Evolutionary conservation across 1,139 yeast species (phyloP).

Genomic region (Protomyces inundatus): DNA sequence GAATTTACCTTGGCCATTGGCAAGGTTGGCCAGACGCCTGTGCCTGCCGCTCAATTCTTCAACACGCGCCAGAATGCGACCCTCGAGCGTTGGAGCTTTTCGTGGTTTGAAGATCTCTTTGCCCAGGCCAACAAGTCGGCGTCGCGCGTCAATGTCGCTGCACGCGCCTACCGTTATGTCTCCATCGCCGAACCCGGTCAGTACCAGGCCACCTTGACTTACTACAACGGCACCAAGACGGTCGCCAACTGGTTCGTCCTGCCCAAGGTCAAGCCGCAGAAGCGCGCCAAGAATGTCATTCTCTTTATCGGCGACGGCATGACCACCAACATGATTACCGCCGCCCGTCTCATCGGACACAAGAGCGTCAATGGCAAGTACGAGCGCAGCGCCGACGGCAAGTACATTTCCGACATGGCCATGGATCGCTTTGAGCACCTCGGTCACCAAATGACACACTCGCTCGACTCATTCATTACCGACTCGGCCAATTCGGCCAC

Average conservation of each 20-base stretch:
- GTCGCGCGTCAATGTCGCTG: constrained; percentile 10
- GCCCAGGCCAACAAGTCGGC: constrained; percentile 1
- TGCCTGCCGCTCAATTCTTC: constrained; percentile 5
- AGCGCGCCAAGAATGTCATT: constrained; percentile 7
- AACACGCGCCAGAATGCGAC: constrained; percentile 1
- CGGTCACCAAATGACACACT: background rate
- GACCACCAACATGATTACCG: constrained; percentile 15
- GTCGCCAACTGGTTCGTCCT: constrained; percentile 2
- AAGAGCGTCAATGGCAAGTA: constrained; percentile 3
- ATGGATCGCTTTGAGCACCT: constrained; percentile 2
- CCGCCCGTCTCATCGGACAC: constrained; percentile 7
- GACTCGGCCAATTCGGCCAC: constrained; percentile 10
- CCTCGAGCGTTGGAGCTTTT: constrained; percentile 7
- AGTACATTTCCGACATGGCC: constrained; percentile 1
- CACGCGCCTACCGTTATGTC: constrained; percentile 8
- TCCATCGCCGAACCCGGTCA: constrained; percentile 8
- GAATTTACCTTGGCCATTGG: constrained; percentile 1
- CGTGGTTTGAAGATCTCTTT: constrained; percentile 12
- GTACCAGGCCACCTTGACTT: background rate
- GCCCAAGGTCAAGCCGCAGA: background rate
- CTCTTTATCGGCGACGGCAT: constrained; percentile 16
- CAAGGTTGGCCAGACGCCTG: constrained; percentile 1
- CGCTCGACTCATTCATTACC: constrained; percentile 11
- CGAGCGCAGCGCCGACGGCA: background rate
- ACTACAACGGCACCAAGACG: constrained; percentile 16